Conservation (phyloP, 2,329 filamentous ascomycete genomes). For the Fusarium torreyae region DNA sequence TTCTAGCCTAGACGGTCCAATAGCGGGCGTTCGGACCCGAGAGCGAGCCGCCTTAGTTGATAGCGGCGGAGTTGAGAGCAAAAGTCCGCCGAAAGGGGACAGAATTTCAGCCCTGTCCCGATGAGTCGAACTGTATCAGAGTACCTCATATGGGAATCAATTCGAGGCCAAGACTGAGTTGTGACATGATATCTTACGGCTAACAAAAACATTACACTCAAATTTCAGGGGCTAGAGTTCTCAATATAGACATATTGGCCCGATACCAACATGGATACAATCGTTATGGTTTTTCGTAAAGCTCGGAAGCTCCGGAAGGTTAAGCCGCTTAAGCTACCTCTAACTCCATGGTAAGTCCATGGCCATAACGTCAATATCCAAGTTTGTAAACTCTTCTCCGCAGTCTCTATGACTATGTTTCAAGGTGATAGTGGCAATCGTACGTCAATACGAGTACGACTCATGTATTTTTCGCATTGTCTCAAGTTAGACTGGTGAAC, state of each 20-base stretch:
- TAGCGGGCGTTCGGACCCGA: constrained; percentile 24
- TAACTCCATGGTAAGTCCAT: background rate
- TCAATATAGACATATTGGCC: background rate
- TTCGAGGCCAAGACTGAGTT: background rate
- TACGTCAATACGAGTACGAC: too few species aligned
- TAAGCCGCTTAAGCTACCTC: constrained; percentile 22
- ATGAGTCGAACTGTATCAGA: constrained; percentile 16
- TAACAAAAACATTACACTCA: background rate
- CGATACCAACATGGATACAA: background rate
- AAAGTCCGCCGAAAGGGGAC: constrained; percentile 33
- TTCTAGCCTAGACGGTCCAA: constrained; percentile 35
- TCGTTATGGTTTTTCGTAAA: constrained; percentile 15
- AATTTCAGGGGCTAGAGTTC: background rate
- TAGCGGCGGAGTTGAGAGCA: constrained; percentile 35
- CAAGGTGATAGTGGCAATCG: too few species aligned
- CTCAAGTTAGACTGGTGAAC: too few species aligned
- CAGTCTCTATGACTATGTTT: constrained; percentile 4
- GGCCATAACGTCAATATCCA: background rate
- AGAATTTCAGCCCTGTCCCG: constrained; percentile 6
- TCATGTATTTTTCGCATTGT: too few species aligned
- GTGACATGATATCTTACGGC: constrained; percentile 5
- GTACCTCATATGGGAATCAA: background rate
- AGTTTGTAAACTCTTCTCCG: constrained; percentile 2
- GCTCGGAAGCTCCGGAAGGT: constrained; percentile 38
- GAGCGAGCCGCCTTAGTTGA: constrained; percentile 18